These are phyloP conservation scores for Lentinula detonsa DNA, from an alignment of 768 basidiomycete genomes.

Conservation along the genomic window DNA sequence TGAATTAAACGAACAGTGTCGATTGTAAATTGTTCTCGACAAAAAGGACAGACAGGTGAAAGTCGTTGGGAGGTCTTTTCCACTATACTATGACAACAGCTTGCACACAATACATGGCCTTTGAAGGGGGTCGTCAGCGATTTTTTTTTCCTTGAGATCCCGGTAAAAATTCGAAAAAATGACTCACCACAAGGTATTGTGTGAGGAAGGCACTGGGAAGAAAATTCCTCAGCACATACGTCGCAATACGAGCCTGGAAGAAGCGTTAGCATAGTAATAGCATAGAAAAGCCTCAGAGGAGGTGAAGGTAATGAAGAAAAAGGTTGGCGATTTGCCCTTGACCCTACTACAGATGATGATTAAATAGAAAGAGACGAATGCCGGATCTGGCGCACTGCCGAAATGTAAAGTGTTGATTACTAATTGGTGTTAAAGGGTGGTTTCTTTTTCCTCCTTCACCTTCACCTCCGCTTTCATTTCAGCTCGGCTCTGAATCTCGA, in stretches of 20 bases:
- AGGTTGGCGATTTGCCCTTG: conserved; percentile 8
- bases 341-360: background rate
- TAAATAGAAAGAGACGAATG: background rate
- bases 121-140: conserved; percentile 10
- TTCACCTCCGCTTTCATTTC: background rate
- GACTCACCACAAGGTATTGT: conserved; percentile 75
- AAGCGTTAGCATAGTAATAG: conserved; percentile 70
- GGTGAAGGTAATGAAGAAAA: conserved; percentile 24
- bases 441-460: background rate
- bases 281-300: conserved; percentile 31
- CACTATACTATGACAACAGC: conserved; percentile 74
- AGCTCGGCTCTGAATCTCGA: background rate
- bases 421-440: background rate
- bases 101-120: conserved; percentile 80
- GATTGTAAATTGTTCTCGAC: conserved; percentile 66
- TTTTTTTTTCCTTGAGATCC: background rate
- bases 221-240: conserved; percentile 86
- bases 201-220: conserved; percentile 66
- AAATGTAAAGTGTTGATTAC: background rate
- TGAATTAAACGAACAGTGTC: conserved; percentile 72
- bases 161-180: conserved; percentile 15
- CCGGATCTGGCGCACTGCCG: background rate
- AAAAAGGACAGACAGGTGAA: conserved; percentile 78
- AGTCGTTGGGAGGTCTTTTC: conserved; percentile 72
- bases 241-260: conserved; percentile 80